Percentiles rank a stretch among this genome's conserved stretches.
phyloP scores from a whole-genome alignment of 495 filamentous ascomycete genomes.

The Rhizodiscina lignyota region DNA sequence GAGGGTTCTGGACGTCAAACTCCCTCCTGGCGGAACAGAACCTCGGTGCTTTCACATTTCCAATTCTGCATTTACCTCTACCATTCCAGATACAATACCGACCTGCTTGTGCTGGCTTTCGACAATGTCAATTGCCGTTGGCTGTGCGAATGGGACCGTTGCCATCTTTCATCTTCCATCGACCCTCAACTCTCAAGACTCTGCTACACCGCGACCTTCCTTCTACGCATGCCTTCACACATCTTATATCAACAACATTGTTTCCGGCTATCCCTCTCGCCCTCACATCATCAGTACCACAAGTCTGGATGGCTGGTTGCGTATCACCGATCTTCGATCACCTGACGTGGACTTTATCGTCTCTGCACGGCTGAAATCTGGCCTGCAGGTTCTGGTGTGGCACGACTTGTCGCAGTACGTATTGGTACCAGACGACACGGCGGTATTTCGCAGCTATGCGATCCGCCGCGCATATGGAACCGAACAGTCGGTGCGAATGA shows the following conservation, averaged over 20 bases:
- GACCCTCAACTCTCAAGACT: background rate
- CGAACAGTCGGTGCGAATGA: conserved; percentile 20
- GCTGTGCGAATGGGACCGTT: conserved; percentile 44
- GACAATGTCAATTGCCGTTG: conserved; percentile 38
- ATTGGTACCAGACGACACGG: conserved; percentile 39
- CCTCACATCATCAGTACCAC: conserved; percentile 37
- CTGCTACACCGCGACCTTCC: conserved; percentile 25
- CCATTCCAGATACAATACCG: conserved; percentile 30
- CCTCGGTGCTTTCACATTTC: conserved; percentile 26
- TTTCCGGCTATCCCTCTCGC: conserved; percentile 40
- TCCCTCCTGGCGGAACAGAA: conserved; percentile 12
- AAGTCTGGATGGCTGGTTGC: conserved; percentile 41
- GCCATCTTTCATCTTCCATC: conserved; percentile 36
- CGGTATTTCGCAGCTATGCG: conserved; percentile 33
- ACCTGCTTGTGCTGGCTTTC: conserved; percentile 50
- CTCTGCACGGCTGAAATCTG: conserved; percentile 35
- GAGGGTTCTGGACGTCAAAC: conserved; percentile 38
- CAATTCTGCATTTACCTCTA: conserved; percentile 36
- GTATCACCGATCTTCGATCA: conserved; percentile 37
- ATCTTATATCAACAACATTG: conserved; percentile 41
- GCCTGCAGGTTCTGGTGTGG: conserved; percentile 32
- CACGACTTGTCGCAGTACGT: conserved; percentile 38
- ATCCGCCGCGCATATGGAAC: conserved; percentile 40
- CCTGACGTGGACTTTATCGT: conserved; percentile 29
- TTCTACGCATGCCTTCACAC: conserved; percentile 39